Evolutionary conservation across 345 rosid genomes (phyloP), one percentile per base, ranked within the genome.

Genomic region (Citrus reticulata): DNA sequence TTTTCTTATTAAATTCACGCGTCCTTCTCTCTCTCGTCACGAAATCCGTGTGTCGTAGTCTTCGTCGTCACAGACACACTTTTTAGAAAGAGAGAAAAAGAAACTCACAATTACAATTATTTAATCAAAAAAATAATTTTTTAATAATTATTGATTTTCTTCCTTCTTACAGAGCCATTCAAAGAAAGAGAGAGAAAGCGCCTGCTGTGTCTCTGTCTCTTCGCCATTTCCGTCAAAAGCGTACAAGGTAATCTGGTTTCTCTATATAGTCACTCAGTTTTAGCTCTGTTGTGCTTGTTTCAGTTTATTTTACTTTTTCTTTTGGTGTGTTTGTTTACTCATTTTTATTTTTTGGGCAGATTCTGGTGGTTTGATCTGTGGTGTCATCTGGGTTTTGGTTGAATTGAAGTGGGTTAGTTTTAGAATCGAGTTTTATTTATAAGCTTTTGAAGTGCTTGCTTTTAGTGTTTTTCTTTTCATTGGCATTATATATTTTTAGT

Each of bases 31-130:
- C 78, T 73, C 77, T 78, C 74, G 86, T 80, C 89, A 84, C 81
- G 83, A 86, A 83, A 83, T 85, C 87, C 89, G 89, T 85, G 91
- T 84, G 91, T 84, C 82, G 78, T 76, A 68, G 85, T 81, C 83
- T 72, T 66, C 81, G 84, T 80, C 85, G 78, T 40, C 70, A 49
- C 69, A 79, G 34, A 69, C 59, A 54, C 68, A 74, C 60, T 55
- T 75, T 79, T 37, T 46, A 84, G 80, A 78, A 81, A 68, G 85
- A 83, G 82, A 68, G 85, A 81, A 70, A 87, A 74, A 78, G 42
- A 34, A 51, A 55, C 7, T 30, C 13, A 68, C 14, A 27, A 59
- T 46, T 46, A 46, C 51, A 46, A 46, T 46, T 46, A 22, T 17
- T 11, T 37, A 27, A 72, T 74, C 39, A 46, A 27, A 6, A 16